These are phyloP conservation scores for Eucalyptus sp. DNA, from an alignment of 345 rosid species.

Conservation along the genomic window DNA sequence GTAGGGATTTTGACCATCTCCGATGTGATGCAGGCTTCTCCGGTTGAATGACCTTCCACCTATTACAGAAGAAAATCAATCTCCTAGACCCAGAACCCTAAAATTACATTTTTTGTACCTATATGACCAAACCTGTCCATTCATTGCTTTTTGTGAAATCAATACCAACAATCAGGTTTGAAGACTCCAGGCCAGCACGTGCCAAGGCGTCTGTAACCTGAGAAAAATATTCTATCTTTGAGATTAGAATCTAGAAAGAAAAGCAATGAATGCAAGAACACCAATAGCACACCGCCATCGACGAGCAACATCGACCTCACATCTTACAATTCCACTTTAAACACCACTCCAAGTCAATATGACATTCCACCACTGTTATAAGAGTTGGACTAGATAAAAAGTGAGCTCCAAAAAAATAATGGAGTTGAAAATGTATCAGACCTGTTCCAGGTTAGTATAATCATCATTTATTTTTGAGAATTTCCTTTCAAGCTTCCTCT, in stretches of 20 bases:
- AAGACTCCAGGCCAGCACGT: constrained; percentile 63
- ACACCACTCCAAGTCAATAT: neutral
- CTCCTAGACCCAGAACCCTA: neutral
- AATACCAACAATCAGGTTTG: constrained; percentile 73
- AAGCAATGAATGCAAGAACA: neutral
- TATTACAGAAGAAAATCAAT: neutral
- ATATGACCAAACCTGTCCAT: constrained; percentile 49
- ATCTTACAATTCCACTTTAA: neutral
- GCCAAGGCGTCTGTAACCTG: constrained; percentile 62
- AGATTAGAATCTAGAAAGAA: neutral
- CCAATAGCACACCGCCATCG: neutral
- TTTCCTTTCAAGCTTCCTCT: constrained; percentile 45
- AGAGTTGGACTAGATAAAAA: neutral
- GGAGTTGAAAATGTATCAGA: neutral
- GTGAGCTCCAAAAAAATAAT: neutral
- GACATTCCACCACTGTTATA: neutral
- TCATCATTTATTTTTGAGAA: constrained; percentile 58
- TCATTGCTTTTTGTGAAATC: constrained; percentile 86
- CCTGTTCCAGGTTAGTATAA: constrained; percentile 57
- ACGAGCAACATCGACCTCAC: neutral
- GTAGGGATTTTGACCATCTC: neutral
- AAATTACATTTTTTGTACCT: neutral
- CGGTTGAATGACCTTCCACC: neutral
- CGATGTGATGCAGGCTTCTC: neutral
- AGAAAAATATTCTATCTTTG: neutral